These are phyloP conservation scores for Picea abies DNA, from an alignment of 83 land plant genomes.

Conservation along the genomic window DNA sequence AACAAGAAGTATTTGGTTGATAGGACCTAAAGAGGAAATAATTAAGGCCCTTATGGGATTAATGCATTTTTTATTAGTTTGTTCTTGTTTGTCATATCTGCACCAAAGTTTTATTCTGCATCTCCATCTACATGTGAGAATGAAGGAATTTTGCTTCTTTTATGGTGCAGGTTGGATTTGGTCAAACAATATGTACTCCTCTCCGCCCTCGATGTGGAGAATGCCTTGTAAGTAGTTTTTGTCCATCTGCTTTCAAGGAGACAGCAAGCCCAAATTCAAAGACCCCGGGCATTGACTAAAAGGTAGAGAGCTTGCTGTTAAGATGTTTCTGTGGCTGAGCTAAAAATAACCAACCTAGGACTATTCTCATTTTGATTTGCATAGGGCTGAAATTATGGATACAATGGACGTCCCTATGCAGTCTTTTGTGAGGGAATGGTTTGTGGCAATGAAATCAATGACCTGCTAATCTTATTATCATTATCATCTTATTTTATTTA, in stretches of 20 bases:
- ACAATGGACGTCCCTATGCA: no score
- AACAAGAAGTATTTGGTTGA: neutral
- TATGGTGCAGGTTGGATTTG: constrained; percentile 78
- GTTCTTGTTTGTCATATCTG: neutral
- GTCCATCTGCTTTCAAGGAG: constrained; percentile 86
- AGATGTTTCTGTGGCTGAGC: no score
- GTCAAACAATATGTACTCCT: constrained; percentile 90
- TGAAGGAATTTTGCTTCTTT: constrained; percentile 2
- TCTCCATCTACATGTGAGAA: neutral
- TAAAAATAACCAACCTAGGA: no score
- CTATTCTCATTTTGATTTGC: no score
- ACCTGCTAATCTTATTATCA: no score
- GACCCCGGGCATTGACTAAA: neutral
- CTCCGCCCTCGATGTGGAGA: constrained; percentile 66
- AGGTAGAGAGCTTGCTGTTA: no score
- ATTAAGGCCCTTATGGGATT: no score
- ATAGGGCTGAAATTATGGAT: no score
- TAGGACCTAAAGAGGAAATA: no score
- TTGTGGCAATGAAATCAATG: no score
- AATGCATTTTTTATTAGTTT: neutral
- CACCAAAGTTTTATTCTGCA: neutral
- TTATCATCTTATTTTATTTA: no score
- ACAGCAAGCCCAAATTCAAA: constrained; percentile 39
- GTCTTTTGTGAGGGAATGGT: no score
- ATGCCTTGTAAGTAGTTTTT: constrained; percentile 54